Evolutionary conservation across 495 filamentous ascomycete species (phyloP).

Genomic region (Xylaria nigripes): DNA sequence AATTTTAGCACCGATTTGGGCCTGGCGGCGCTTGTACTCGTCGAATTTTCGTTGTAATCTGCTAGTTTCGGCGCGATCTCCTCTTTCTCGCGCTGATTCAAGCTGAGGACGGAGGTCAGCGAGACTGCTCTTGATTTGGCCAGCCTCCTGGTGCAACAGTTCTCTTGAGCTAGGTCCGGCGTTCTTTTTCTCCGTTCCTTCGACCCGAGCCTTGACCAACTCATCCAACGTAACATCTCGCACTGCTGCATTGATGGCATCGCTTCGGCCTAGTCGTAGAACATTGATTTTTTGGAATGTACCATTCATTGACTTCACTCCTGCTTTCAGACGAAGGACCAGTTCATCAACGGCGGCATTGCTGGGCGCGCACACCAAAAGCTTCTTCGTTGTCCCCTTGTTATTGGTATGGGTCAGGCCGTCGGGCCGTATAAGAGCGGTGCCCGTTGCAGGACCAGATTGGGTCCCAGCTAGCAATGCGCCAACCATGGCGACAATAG

Average conservation of each 20-base stretch:
- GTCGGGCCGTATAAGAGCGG: constrained; percentile 44
- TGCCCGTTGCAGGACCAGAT: constrained; percentile 30
- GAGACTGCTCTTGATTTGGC: constrained; percentile 62
- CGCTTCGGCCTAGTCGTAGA: constrained; percentile 82
- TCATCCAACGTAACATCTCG: constrained; percentile 91
- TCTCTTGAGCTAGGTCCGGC: constrained; percentile 55
- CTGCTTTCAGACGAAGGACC: constrained; percentile 84
- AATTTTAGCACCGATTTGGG: constrained; percentile 64
- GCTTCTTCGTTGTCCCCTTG: constrained; percentile 54
- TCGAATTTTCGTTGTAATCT: constrained; percentile 72
- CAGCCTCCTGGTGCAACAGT: constrained; percentile 74
- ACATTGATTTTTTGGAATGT: constrained; percentile 66
- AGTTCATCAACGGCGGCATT: constrained; percentile 97
- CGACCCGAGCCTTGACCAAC: constrained; percentile 67
- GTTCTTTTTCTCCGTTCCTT: constrained; percentile 39
- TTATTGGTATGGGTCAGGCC: constrained; percentile 18
- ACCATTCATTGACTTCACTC: constrained; percentile 71
- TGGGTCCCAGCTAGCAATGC: constrained; percentile 65
- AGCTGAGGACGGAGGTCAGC: constrained; percentile 56
- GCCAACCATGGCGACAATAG: constrained; percentile 92
- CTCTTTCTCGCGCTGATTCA: constrained; percentile 59
- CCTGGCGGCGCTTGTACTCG: constrained; percentile 62
- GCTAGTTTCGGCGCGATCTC: constrained; percentile 45
- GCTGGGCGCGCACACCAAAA: constrained; percentile 91
- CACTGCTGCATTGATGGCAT: constrained; percentile 86